Evolutionary conservation across 768 basidiomycete species (phyloP).

Genomic region (Leccinum incarnatum): DNA sequence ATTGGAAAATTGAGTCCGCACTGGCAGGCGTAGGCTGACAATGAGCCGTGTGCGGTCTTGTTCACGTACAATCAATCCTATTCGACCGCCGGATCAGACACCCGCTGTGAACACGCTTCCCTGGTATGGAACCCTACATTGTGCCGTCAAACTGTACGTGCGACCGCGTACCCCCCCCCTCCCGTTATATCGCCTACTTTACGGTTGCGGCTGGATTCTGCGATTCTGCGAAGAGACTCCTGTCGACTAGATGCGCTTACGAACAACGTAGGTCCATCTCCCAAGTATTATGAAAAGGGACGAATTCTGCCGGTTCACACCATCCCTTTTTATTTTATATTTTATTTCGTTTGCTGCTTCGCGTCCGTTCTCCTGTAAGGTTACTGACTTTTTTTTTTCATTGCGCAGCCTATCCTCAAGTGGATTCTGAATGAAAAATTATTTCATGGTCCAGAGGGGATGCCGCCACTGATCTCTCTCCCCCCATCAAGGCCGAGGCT

Average conservation of each 20-base stretch:
- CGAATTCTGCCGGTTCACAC: conserved; percentile 2
- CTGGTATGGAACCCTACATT: not conserved
- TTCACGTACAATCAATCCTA: not conserved
- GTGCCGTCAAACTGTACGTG: conserved; percentile 5
- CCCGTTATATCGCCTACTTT: not conserved
- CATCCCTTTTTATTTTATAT: not conserved
- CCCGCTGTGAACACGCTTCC: not conserved
- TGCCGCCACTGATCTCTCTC: not conserved
- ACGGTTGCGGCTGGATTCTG: not conserved
- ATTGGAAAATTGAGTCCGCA: not conserved
- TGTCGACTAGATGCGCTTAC: not conserved
- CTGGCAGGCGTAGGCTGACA: not conserved
- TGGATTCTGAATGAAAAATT: not conserved
- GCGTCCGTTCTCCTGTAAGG: conserved; percentile 1
- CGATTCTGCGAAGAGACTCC: not conserved
- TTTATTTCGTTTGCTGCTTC: not conserved
- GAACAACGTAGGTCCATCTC: not conserved
- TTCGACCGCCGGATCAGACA: not conserved
- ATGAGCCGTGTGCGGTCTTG: not conserved
- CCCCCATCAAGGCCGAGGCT: not conserved
- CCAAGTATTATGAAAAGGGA: not conserved
- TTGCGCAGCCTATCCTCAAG: not conserved
- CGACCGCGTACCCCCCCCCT: not conserved
- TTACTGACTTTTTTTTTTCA: conserved; percentile 6
- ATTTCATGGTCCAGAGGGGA: not conserved